Evolutionary conservation across 2,329 filamentous ascomycete species (phyloP).

Genomic region (Colletotrichum neosansevieriae): DNA sequence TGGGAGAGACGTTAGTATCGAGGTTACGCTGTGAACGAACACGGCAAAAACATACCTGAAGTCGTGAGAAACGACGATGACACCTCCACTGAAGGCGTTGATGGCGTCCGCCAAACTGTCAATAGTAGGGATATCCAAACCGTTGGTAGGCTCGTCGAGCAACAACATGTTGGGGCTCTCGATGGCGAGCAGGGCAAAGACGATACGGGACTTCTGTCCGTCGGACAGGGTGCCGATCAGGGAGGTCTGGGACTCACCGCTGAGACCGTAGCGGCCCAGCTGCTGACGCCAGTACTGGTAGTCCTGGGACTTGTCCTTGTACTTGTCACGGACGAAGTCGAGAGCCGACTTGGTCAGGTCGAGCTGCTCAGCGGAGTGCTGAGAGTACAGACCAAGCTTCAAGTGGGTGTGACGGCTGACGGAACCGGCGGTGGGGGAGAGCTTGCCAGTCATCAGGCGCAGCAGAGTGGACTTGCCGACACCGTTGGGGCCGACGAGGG

Average conservation of each 20-base stretch:
- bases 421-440: slow-evolving; percentile 83
- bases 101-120: slow-evolving; percentile 98
- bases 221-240: slow-evolving; percentile 98
- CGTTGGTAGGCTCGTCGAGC: slow-evolving; percentile 99
- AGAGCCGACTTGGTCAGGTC: slow-evolving; percentile 97
- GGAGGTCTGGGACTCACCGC: slow-evolving; percentile 93
- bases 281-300: slow-evolving; percentile 99
- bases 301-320: slow-evolving; percentile 88
- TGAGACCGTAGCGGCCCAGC: slow-evolving; percentile 93
- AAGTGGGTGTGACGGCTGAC: slow-evolving; percentile 96
- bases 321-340: slow-evolving; percentile 98
- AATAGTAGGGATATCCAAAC: slow-evolving; percentile 98
- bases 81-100: slow-evolving; percentile 95
- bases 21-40: not conserved
- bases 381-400: slow-evolving; percentile 97
- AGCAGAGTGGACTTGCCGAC: slow-evolving; percentile 98
- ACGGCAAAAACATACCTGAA: slow-evolving; percentile 79
- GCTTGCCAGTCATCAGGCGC: slow-evolving; percentile 95
- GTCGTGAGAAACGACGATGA: slow-evolving; percentile 98
- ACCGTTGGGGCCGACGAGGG: slow-evolving; percentile 97
- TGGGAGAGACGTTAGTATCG: slow-evolving; percentile 51
- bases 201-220: slow-evolving; percentile 97
- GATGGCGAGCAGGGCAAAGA: slow-evolving; percentile 95
- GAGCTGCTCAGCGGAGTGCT: slow-evolving; percentile 98
- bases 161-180: slow-evolving; percentile 97